Conservation (phyloP, 1,284 basidiomycete genomes). For the Rhizopogon parksii region DNA sequence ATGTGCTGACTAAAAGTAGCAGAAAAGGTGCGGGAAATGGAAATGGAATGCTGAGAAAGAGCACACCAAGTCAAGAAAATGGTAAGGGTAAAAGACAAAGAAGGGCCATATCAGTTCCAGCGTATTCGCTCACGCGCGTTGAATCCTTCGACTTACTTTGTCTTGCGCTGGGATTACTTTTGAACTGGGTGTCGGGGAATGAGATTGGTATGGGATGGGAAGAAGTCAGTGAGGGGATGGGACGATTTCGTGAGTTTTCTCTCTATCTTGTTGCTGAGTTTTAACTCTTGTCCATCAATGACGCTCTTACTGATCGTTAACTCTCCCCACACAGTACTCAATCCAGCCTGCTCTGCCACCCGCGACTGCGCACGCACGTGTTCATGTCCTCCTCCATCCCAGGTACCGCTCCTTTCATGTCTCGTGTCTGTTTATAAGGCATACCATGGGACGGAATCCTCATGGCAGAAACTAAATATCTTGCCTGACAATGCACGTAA, state of each 20-base stretch:
- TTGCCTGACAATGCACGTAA: background rate
- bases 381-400: conserved; percentile 44
- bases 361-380: conserved; percentile 44
- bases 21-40: background rate
- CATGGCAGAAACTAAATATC: background rate
- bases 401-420: conserved; percentile 30
- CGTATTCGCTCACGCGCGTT: conserved; percentile 14
- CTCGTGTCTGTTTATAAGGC: background rate
- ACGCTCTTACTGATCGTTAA: background rate
- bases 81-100: background rate
- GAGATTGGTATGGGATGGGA: conserved; percentile 13
- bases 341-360: conserved; percentile 41
- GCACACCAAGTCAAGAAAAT: background rate
- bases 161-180: conserved; percentile 61
- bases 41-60: background rate
- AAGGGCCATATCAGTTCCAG: background rate
- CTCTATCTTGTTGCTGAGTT: background rate
- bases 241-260: background rate
- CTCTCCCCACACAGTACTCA: conserved; percentile 31
- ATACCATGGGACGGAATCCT: background rate
- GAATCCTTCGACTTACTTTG: conserved; percentile 58
- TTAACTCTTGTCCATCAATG: background rate
- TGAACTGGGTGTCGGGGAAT: conserved; percentile 61
- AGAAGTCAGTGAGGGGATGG: background rate
- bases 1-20: background rate